These are phyloP conservation scores for Pyricularia sp. DNA, from an alignment of 2,329 filamentous ascomycete species.

Conservation along the genomic window DNA sequence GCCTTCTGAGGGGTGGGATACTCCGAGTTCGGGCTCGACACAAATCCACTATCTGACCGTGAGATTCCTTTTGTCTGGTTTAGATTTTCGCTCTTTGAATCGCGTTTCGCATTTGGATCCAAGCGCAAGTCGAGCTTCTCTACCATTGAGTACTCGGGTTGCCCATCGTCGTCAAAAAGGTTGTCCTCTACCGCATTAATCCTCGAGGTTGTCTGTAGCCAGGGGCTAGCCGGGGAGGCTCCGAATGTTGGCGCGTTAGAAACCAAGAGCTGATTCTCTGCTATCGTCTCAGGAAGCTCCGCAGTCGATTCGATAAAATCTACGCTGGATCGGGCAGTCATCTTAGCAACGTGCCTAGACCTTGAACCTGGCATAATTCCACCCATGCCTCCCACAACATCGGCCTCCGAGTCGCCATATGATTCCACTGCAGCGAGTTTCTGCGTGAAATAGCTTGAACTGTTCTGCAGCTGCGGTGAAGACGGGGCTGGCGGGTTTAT, in stretches of 20 bases:
- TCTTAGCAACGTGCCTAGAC: background rate
- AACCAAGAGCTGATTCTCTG: background rate
- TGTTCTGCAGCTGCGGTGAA: background rate
- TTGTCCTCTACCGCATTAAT: constrained; percentile 32
- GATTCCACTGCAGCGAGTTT: background rate
- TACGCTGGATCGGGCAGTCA: background rate
- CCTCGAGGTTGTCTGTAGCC: constrained; percentile 33
- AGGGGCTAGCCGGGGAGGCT: constrained; percentile 16
- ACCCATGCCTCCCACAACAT: background rate
- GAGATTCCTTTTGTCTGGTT: constrained; percentile 11
- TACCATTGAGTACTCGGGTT: constrained; percentile 18
- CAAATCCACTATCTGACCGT: constrained; percentile 36
- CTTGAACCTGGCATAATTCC: background rate
- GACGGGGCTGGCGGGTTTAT: background rate
- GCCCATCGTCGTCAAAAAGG: constrained; percentile 29
- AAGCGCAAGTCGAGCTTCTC: constrained; percentile 27
- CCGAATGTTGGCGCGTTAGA: constrained; percentile 12
- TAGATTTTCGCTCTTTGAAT: constrained; percentile 10
- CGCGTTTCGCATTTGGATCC: constrained; percentile 30
- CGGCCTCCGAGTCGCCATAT: background rate
- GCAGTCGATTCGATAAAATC: background rate
- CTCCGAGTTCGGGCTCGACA: constrained; percentile 31
- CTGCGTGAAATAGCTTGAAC: background rate
- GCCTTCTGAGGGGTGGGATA: constrained; percentile 22
- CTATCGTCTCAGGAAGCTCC: background rate